phyloP scores from a whole-genome alignment of 208 protist genomes.

The Trichomonas gallinae region DNA sequence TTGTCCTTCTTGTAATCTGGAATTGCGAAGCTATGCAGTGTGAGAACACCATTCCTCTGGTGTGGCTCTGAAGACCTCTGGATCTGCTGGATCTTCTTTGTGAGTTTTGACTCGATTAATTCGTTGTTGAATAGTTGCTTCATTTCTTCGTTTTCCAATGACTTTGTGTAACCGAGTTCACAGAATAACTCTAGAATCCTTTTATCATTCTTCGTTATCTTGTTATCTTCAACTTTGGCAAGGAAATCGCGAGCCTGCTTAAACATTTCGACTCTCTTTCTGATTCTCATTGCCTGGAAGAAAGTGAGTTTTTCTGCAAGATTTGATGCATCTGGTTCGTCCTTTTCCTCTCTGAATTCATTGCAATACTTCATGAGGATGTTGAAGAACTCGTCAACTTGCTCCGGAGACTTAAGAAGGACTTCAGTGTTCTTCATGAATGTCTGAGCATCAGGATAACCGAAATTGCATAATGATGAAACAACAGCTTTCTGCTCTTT shows the following conservation, averaged over 20 bases:
- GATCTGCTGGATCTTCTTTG: not conserved
- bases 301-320: not conserved
- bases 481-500: not conserved
- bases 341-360: not conserved
- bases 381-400: not conserved
- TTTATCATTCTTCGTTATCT: not conserved
- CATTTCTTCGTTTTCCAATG: not conserved
- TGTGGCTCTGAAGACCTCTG: not conserved
- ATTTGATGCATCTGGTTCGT: not conserved
- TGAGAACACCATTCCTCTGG: not conserved
- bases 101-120: not conserved
- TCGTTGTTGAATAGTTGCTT: not conserved
- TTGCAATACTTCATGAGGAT: not conserved
- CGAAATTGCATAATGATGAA: not conserved
- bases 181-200: not conserved
- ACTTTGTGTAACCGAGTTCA: not conserved
- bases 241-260: not conserved
- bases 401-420: not conserved
- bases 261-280: not conserved
- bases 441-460: not conserved
- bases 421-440: not conserved
- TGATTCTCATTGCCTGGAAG: not conserved
- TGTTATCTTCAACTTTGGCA: not conserved
- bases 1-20: not conserved
- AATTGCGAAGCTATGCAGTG: not conserved